Base-by-base conservation (phyloP, 2,329 filamentous ascomycete species). In the Alternaria triticina region DNA sequence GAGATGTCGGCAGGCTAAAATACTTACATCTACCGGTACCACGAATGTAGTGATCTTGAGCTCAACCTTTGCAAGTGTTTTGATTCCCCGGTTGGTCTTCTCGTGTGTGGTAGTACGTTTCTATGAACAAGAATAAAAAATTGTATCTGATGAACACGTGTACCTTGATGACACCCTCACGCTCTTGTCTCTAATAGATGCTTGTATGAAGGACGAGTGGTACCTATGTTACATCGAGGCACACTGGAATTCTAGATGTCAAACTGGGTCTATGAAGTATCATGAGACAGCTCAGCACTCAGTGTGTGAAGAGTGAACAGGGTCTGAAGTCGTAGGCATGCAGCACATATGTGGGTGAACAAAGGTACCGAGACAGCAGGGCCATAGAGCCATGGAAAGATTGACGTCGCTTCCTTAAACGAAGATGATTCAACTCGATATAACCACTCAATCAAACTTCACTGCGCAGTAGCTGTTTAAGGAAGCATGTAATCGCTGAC, bases 1-100 rank as follows among this genome's bases (percentile, higher is more conserved):
- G 61, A 59, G 63, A 66, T 59, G 66, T 59, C 55, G 57, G 57
- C 61, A 61, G 64, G 54, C 28, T 43, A 52, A 50, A 61, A 64
- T 57, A 64, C 50, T 57, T 56, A 55, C 57, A 64, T 64, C 52
- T 61, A 56, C 57, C 61, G 51, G 50, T 59, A 52, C 46, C 22
- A 60, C 49, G 54, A 60, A 64, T 57, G 61, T 61, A 61, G 57
- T 64, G 40, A 56, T 56, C 46, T 57, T 64, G 46, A 64, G 60
- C 50, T 62, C 50, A 50, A 49, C 47, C 27, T 59, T 33, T 57
- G 12, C 52, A 44, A 50, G 45, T 51, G 59, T 57, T 57, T 61
- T 58, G 47, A 59, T 58, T 61, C 27, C 27, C 46, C 30, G 27
- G n/a, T 33, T 40, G 28, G 40, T 45, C 50, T 17, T 12, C 43